Percentiles rank a stretch among this genome's conserved stretches.
These are phyloP conservation scores for Torulaspora microellipsoides DNA, from an alignment of 805 yeast species.

Conservation along the genomic window DNA sequence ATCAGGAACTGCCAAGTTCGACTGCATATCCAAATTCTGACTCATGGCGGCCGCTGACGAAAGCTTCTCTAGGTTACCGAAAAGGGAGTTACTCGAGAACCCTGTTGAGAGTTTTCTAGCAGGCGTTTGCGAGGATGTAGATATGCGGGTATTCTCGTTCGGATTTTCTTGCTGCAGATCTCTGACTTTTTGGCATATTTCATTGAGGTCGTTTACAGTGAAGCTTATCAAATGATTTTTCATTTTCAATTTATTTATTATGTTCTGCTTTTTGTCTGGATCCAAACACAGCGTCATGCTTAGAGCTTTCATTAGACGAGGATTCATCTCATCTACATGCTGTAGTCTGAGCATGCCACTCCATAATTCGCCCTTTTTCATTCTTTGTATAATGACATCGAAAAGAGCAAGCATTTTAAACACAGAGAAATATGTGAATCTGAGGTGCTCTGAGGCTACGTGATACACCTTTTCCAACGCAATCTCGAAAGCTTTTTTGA, in stretches of 20 bases:
- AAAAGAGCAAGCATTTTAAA: constrained; percentile 30
- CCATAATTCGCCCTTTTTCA: constrained; percentile 30
- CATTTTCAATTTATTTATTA: constrained; percentile 19
- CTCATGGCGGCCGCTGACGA: constrained; percentile 19
- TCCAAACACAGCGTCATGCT: constrained; percentile 27
- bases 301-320: constrained; percentile 22
- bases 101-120: not conserved
- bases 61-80: constrained; percentile 17
- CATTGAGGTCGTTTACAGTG: constrained; percentile 7
- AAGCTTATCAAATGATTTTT: constrained; percentile 19
- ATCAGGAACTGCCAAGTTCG: not conserved
- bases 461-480: constrained; percentile 23
- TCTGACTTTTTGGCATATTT: constrained; percentile 5
- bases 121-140: not conserved
- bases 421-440: constrained; percentile 32
- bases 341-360: constrained; percentile 19
- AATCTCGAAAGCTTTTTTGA: constrained; percentile 25
- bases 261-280: constrained; percentile 17
- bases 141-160: not conserved
- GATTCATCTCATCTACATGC: constrained; percentile 19
- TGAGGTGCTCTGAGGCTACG: constrained; percentile 25
- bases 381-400: constrained; percentile 29
- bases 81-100: constrained; percentile 1
- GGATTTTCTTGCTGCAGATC: not conserved
- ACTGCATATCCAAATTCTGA: constrained; percentile 11